Evolutionary conservation across 129 eudicot species (phyloP).

Genomic region (Oenanthe sinensis): DNA sequence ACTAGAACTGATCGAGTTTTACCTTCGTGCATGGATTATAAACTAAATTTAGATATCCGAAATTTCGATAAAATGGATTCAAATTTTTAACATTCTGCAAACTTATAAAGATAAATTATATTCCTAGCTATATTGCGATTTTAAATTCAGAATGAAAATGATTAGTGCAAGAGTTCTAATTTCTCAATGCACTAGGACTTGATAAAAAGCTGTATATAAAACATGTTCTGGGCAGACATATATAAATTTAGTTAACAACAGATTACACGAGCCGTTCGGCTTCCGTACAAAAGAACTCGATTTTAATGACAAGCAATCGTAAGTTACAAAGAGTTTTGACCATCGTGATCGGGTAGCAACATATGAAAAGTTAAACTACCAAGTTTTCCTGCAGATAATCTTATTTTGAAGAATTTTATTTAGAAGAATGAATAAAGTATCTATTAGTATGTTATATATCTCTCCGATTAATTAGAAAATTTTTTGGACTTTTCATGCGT

Average conservation of each 20-base stretch:
- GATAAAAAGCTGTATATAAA: neutral
- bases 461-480: too few species aligned
- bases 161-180: too few species aligned
- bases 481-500: too few species aligned
- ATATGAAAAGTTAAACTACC: neutral
- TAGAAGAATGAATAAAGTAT: neutral
- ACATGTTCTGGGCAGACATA: neutral
- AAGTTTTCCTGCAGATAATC: neutral
- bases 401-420: neutral
- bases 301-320: neutral
- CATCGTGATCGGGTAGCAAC: neutral
- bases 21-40: too few species aligned
- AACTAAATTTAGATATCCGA: too few species aligned
- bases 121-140: too few species aligned
- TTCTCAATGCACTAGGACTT: too few species aligned
- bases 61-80: neutral
- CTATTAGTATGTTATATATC: too few species aligned
- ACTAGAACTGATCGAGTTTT: neutral
- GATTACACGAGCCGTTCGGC: constrained; percentile 1
- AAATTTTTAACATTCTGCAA: neutral
- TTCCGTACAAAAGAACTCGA: neutral
- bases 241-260: neutral
- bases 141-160: too few species aligned
- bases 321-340: constrained; percentile 1
- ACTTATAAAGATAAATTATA: too few species aligned